Evolutionary conservation across 192 early-diverging fungal genomes (phyloP), one percentile per base, ranked within the genome.

Genomic region (Gigaspora rosea): DNA sequence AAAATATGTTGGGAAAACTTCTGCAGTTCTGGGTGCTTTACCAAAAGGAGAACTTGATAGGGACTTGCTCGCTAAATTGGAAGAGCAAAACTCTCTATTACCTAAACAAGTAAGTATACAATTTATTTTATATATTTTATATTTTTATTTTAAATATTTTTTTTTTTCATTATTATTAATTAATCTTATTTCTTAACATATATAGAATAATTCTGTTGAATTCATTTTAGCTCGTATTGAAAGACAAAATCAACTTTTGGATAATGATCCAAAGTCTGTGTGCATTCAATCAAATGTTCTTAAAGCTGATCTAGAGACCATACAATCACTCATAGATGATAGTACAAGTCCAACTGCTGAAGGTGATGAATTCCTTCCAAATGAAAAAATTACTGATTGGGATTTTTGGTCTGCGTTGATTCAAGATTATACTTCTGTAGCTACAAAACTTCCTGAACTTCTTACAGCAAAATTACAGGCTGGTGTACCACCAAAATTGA

Each of bases 381-480:
- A 76, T 12, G 78, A 73, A n/a, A 77, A 75, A 10, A 82, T 78
- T 5, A 86, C 85, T 48, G 88, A 90, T 71, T 89, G 87, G 86
- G 94, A 96, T 46, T 96, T 96, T 78, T 96, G 95, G 95, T 91
- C 92, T 15, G 86, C 85, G 56, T 85, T 95, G 35, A 91, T 96
- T 46, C 88, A 91, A 77, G 91, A 94, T 80, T 96, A 92, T 79
- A 88, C 88, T 13, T 84, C 85, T 18, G 89, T 93, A 2, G 90
- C 90, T 7, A 84, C 85, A 70, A 90, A 88, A 73, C 78, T 94
- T 47, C 88, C 93, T 27, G 85, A 90, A 27, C 78, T 91, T 32
- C 82, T 96, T n/a, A 84, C 90, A 8, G 86, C 90, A 48, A 90
- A 92, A 79, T 83, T 96, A 8, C 87, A 91, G 50, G 80, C 81